Evolutionary conservation across 164 flowering plant genomes (phyloP), one percentile per base, ranked within the genome.

Genomic region (Magnolia kwangsiensis): DNA sequence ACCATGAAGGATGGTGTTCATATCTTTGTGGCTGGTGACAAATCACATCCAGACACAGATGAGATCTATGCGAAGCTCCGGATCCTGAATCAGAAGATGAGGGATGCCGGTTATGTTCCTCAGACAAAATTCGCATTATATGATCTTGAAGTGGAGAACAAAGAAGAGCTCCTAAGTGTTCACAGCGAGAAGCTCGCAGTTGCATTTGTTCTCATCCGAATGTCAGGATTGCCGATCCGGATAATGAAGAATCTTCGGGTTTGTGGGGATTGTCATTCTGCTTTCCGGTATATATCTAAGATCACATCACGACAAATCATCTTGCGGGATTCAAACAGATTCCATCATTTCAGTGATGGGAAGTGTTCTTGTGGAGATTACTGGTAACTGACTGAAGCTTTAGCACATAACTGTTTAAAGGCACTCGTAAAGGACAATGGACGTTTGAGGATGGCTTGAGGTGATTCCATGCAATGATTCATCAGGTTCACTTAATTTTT

Each of bases 181-280:
- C 98, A 95, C 81, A 93, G 98, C 75, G 97, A 95, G 87, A 91
- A 87, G 76, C 88, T 95, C 24, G 98, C 98, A 0, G 84, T 91
- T 80, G 94, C 98, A 61, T 95, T 93, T 85, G 92, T 87, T 76
- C 95, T 91, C 13, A 87, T 85, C 20, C 87, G 90, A 0, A 78
- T 82, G 50, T 89, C 94, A 49, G 78, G 66, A 24, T 31, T 87
- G 78, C 94, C 97, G 1, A 91, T 94, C 45, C 86, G 98, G 74
- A 92, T 94, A 63, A 89, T 94, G 95, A 94, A 94, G 76, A 93
- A 94, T 75, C 92, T 94, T 24, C 85, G 96, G 4, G 85, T 92
- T 68, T 94, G 98, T 84, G 97, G 96, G 2, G 97, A 94, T 72
- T 94, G 98, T 70, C 98, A 94, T 80, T 80, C 86, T 58, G 93